Percentiles rank a stretch among this genome's conserved stretches.
These are phyloP conservation scores for Albatrellus ellisii DNA, from an alignment of 768 basidiomycete species.

Conservation along the genomic window DNA sequence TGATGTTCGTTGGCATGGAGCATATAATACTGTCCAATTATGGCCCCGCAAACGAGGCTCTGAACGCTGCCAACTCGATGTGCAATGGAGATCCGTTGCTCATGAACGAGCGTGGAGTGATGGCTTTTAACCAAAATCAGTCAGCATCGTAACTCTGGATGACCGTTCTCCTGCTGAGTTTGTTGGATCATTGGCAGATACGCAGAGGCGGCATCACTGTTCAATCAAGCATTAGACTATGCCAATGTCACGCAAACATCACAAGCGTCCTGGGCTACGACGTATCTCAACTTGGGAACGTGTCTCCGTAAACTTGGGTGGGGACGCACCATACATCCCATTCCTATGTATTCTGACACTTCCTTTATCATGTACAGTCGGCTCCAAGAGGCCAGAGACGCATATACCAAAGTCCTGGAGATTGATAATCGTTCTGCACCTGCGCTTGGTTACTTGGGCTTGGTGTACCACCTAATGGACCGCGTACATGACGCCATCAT, in stretches of 20 bases:
- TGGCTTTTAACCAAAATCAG: constrained; percentile 81
- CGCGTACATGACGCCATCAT: constrained; percentile 73
- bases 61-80: constrained; percentile 68
- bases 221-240: constrained; percentile 64
- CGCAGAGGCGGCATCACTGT: constrained; percentile 53
- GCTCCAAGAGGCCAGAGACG: constrained; percentile 48
- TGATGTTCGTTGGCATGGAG: constrained; percentile 97
- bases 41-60: constrained; percentile 73
- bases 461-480: constrained; percentile 68
- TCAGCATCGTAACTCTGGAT: constrained; percentile 24
- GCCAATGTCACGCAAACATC: constrained; percentile 80
- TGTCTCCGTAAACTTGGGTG: constrained; percentile 76
- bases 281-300: constrained; percentile 89
- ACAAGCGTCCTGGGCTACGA: constrained; percentile 75
- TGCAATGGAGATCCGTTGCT: constrained; percentile 84
- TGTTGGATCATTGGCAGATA: constrained; percentile 36
- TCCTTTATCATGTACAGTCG: constrained; percentile 18
- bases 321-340: constrained; percentile 16
- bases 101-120: constrained; percentile 86
- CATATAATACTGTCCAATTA: constrained; percentile 84
- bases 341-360: neutral
- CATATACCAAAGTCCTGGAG: constrained; percentile 72
- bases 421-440: constrained; percentile 76
- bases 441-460: constrained; percentile 81
- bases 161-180: neutral